Percentiles rank a stretch among this genome's conserved stretches.
phyloP scores from a whole-genome alignment of 352 stramenopile species.

The Phytophthora agathidicida region DNA sequence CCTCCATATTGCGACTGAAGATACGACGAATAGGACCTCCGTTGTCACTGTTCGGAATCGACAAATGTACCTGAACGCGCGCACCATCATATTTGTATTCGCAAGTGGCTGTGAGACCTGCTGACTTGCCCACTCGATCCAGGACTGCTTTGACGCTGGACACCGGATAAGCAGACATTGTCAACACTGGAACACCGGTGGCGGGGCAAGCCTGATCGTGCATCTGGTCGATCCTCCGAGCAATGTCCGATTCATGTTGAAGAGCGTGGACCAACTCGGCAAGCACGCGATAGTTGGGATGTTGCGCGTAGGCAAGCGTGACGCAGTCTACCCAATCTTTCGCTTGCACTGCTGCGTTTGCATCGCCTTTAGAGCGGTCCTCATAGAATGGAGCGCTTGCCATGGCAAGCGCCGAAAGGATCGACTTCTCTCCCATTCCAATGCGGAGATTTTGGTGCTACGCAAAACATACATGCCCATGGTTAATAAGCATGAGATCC shows the following conservation, averaged over 20 bases:
- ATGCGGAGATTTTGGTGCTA: slow-evolving; percentile 88
- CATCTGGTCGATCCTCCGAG: slow-evolving; percentile 33
- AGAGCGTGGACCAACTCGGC: slow-evolving; percentile 45
- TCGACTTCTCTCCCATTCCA: slow-evolving; percentile 83
- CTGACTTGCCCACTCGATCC: slow-evolving; percentile 51
- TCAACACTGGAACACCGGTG: slow-evolving; percentile 69
- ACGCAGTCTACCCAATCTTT: slow-evolving; percentile 71
- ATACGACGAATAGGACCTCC: slow-evolving; percentile 38
- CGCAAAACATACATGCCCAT: not conserved
- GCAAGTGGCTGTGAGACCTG: slow-evolving; percentile 48
- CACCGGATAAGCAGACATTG: slow-evolving; percentile 81
- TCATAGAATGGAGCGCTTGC: slow-evolving; percentile 30
- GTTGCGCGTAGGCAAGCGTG: slow-evolving; percentile 69
- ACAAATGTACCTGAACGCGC: slow-evolving; percentile 75
- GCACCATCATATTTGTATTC: slow-evolving; percentile 89
- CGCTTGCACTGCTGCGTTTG: not conserved
- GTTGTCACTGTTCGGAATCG: slow-evolving; percentile 3
- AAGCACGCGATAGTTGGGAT: slow-evolving; percentile 65
- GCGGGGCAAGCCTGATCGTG: slow-evolving; percentile 43
- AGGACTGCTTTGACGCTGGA: slow-evolving; percentile 59
- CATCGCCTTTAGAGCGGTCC: not conserved
- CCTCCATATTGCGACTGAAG: slow-evolving; percentile 88
- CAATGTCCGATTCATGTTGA: slow-evolving; percentile 28
- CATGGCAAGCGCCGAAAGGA: slow-evolving; percentile 66
- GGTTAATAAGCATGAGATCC: too few relatives aligned